These are phyloP conservation scores for Phaffia rhodozyma DNA, from an alignment of 1,284 basidiomycete species.

Conservation along the genomic window DNA sequence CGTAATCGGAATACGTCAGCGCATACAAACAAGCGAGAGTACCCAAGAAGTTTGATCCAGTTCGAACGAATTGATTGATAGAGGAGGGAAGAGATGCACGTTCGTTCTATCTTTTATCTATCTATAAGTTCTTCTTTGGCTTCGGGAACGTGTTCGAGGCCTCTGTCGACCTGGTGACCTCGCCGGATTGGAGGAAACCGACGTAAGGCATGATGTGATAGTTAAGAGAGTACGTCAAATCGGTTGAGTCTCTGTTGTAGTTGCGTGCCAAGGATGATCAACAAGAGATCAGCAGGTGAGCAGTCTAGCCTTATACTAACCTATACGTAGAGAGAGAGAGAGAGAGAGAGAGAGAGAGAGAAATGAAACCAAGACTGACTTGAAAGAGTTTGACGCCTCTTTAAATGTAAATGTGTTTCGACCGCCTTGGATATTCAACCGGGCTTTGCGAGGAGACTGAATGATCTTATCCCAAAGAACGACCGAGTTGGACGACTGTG, in stretches of 20 bases:
- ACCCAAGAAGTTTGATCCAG: no score
- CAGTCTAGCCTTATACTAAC: background rate
- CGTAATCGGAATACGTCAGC: no score
- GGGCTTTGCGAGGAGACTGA: conserved; percentile 22
- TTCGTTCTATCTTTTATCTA: no score
- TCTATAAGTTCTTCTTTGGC: conserved; percentile 1
- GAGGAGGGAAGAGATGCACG: no score
- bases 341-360: background rate
- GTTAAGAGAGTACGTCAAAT: conserved; percentile 29
- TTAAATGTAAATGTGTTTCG: conserved; percentile 34
- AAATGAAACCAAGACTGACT: conserved; percentile 25
- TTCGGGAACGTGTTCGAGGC: conserved; percentile 21
- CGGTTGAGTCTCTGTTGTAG: conserved; percentile 28
- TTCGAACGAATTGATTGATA: no score
- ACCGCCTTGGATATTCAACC: conserved; percentile 28
- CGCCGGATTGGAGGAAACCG: conserved; percentile 32
- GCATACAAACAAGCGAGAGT: no score
- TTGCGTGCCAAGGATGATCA: conserved; percentile 12
- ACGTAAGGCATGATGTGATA: conserved; percentile 39
- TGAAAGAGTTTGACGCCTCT: conserved; percentile 31
- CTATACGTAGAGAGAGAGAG: background rate
- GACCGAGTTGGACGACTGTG: conserved; percentile 28
- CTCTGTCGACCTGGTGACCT: conserved; percentile 31
- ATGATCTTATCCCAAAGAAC: conserved; percentile 38
- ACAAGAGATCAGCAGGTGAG: background rate